Conservation (phyloP, 148 eudicot genomes). For the Diospyros lotus region DNA sequence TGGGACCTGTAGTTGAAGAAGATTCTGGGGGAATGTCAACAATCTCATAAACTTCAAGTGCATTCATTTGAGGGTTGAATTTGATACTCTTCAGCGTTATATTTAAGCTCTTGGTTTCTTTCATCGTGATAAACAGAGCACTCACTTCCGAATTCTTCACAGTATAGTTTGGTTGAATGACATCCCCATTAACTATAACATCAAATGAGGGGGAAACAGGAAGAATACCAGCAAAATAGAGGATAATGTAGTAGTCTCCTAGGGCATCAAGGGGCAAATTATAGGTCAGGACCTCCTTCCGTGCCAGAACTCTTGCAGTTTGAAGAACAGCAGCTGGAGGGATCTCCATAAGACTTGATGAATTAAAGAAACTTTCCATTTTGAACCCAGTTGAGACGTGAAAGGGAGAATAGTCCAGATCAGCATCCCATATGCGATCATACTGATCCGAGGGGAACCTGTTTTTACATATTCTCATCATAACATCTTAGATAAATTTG, state of each 20-base stretch:
- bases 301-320: conserved; percentile 59
- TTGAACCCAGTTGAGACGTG: conserved; percentile 45
- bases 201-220: conserved; percentile 53
- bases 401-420: conserved; percentile 50
- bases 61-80: conserved; percentile 58
- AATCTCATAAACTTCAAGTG: conserved; percentile 69
- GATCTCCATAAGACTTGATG: conserved; percentile 33
- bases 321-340: conserved; percentile 60
- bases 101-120: conserved; percentile 41
- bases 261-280: conserved; percentile 38
- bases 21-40: conserved; percentile 58
- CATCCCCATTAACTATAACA: conserved; percentile 50
- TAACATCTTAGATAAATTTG: neutral
- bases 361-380: conserved; percentile 22
- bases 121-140: conserved; percentile 30
- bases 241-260: conserved; percentile 58
- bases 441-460: conserved; percentile 74
- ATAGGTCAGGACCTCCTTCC: conserved; percentile 43
- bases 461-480: neutral
- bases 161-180: conserved; percentile 50
- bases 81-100: conserved; percentile 47
- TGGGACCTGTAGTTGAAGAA: conserved; percentile 76
- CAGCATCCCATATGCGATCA: conserved; percentile 81
- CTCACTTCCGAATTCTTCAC: conserved; percentile 35
- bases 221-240: conserved; percentile 74